phyloP scores from a whole-genome alignment of 1,139 yeast genomes.

The Candida tropicalis region DNA sequence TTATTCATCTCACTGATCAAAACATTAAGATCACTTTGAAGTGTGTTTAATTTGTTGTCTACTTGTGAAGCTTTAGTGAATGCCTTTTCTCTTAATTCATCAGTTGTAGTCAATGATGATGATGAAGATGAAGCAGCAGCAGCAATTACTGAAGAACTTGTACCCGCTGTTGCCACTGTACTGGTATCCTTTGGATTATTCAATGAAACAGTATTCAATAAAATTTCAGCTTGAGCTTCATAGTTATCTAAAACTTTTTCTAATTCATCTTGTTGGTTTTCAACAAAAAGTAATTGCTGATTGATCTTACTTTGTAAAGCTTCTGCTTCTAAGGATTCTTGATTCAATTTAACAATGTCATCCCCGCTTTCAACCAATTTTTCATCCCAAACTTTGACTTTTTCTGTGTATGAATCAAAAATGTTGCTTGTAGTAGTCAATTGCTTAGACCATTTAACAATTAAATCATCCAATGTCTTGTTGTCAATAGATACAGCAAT shows the following conservation, averaged over 20 bases:
- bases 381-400: constrained; percentile 83
- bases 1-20: constrained; percentile 85
- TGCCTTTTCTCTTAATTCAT: constrained; percentile 88
- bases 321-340: constrained; percentile 81
- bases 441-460: constrained; percentile 91
- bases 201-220: constrained; percentile 48
- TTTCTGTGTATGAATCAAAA: constrained; percentile 75
- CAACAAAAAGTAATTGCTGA: constrained; percentile 82
- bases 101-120: constrained; percentile 47
- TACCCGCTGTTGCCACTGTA: constrained; percentile 10
- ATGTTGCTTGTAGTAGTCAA: constrained; percentile 70
- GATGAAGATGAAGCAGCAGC: constrained; percentile 17
- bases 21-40: constrained; percentile 75
- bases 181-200: constrained; percentile 17
- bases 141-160: constrained; percentile 13
- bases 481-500: constrained; percentile 81
- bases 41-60: constrained; percentile 76
- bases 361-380: constrained; percentile 84
- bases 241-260: constrained; percentile 81
- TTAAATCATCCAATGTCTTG: constrained; percentile 89
- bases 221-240: constrained; percentile 78
- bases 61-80: constrained; percentile 84
- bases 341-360: constrained; percentile 75
- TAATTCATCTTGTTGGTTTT: constrained; percentile 89
- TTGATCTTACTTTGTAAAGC: constrained; percentile 84